phyloP scores from a whole-genome alignment of 495 filamentous ascomycete species.

The Aspergillus leporis region DNA sequence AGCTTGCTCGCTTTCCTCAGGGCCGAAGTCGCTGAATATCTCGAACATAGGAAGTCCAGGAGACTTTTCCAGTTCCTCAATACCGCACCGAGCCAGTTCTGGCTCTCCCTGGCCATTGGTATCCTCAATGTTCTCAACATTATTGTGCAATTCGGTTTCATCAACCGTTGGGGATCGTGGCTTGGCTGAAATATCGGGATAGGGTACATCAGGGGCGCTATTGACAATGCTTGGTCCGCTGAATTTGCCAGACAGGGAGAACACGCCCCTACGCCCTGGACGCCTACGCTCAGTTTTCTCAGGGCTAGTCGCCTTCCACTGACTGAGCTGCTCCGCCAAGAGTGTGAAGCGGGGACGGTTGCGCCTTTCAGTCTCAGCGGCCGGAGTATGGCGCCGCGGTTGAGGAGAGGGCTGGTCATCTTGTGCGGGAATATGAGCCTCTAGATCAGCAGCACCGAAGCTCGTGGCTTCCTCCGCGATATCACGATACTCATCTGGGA shows the following conservation, averaged over 20 bases:
- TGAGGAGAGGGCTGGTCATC: neutral
- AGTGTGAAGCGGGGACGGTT: conserved; percentile 58
- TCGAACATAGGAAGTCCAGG: conserved; percentile 18
- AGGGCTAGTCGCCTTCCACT: conserved; percentile 58
- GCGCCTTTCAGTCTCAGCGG: neutral
- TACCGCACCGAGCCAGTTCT: neutral
- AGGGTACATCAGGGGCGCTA: conserved; percentile 21
- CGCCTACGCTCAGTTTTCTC: conserved; percentile 41
- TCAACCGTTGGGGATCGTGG: conserved; percentile 18
- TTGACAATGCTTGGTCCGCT: conserved; percentile 15
- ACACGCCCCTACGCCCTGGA: conserved; percentile 40
- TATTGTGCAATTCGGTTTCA: neutral
- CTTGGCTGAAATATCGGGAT: conserved; percentile 28
- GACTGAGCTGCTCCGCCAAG: conserved; percentile 57
- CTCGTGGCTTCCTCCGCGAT: neutral
- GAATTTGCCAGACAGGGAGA: conserved; percentile 41
- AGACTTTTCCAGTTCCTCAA: conserved; percentile 2
- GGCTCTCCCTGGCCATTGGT: neutral
- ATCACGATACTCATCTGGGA: neutral
- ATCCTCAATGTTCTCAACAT: neutral
- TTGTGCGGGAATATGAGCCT: neutral
- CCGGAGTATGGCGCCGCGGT: neutral
- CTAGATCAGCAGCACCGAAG: neutral
- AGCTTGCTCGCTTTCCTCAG: conserved; percentile 11
- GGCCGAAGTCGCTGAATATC: conserved; percentile 9